These are phyloP conservation scores for Globisporangium barbulae DNA, from an alignment of 352 stramenopile species.

Conservation along the genomic window DNA sequence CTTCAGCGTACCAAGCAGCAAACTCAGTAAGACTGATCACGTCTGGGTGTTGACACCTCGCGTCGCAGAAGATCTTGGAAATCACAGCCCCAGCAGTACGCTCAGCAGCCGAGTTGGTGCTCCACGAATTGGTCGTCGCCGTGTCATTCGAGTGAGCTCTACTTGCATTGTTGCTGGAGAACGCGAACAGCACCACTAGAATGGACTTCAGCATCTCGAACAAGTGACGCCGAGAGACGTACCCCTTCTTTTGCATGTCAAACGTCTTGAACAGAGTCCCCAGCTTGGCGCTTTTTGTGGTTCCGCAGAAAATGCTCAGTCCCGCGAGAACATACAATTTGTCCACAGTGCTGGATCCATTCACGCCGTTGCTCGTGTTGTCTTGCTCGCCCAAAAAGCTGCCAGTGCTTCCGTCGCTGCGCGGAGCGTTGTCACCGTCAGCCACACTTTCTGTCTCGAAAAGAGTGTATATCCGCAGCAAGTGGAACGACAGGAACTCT, in stretches of 20 bases:
- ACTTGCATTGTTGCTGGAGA: slow-evolving; percentile 74
- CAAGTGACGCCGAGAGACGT: slow-evolving; percentile 65
- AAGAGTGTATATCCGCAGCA: slow-evolving; percentile 78
- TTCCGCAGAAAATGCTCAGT: slow-evolving; percentile 92
- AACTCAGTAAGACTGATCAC: slow-evolving; percentile 94
- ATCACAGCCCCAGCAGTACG: slow-evolving; percentile 87
- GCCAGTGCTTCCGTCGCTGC: slow-evolving; percentile 21
- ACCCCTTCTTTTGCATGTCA: slow-evolving; percentile 53
- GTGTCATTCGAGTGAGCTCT: slow-evolving; percentile 63
- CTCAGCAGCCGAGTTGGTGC: slow-evolving; percentile 79
- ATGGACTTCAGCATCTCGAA: slow-evolving; percentile 85
- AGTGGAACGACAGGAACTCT: slow-evolving; percentile 84
- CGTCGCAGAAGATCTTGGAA: slow-evolving; percentile 87
- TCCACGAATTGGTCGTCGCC: slow-evolving; percentile 50
- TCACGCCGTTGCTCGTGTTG: slow-evolving; percentile 15
- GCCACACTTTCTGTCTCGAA: slow-evolving; percentile 75
- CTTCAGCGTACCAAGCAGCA: slow-evolving; percentile 94
- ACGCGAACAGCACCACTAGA: slow-evolving; percentile 79
- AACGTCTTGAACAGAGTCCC: slow-evolving; percentile 85
- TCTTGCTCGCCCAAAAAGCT: slow-evolving; percentile 25
- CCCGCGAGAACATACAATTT: slow-evolving; percentile 73
- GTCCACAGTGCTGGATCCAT: slow-evolving; percentile 60
- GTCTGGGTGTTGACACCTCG: slow-evolving; percentile 55
- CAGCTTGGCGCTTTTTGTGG: slow-evolving; percentile 95
- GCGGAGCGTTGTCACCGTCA: slow-evolving; percentile 28